Conservation (phyloP, 2,329 filamentous ascomycete species). For the Alternaria solani region DNA sequence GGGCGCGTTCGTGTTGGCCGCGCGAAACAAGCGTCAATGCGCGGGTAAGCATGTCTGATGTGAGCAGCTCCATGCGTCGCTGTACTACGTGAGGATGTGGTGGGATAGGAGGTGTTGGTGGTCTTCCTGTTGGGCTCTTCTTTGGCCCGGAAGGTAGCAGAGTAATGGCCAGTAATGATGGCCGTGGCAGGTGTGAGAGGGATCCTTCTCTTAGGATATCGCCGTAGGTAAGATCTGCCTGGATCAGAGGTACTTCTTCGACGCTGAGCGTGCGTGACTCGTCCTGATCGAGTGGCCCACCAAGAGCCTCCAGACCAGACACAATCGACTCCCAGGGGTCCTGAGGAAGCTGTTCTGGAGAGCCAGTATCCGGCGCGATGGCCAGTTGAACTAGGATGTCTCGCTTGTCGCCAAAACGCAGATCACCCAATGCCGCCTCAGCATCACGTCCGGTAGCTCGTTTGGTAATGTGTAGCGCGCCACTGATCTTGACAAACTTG, state of each 20-base stretch:
- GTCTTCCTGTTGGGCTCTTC: slow-evolving; percentile 62
- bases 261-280: slow-evolving; percentile 84
- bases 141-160: slow-evolving; percentile 80
- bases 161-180: slow-evolving; percentile 91
- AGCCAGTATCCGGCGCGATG: slow-evolving; percentile 84
- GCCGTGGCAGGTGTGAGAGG: slow-evolving; percentile 83
- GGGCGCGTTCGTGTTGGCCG: slow-evolving; percentile 90
- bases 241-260: slow-evolving; percentile 93
- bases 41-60: slow-evolving; percentile 95
- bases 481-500: slow-evolving; percentile 98
- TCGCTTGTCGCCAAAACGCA: slow-evolving; percentile 93
- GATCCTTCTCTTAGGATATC: slow-evolving; percentile 91
- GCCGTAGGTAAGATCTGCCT: slow-evolving; percentile 92
- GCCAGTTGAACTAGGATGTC: slow-evolving; percentile 78
- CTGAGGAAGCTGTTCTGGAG: slow-evolving; percentile 84
- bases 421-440: slow-evolving; percentile 88
- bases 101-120: slow-evolving; percentile 77
- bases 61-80: slow-evolving; percentile 94
- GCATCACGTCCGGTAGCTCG: slow-evolving; percentile 93
- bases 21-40: slow-evolving; percentile 89
- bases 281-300: slow-evolving; percentile 85
- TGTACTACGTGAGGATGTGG: slow-evolving; percentile 96
- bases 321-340: slow-evolving; percentile 98
- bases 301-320: slow-evolving; percentile 90
- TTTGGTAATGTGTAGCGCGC: slow-evolving; percentile 94